Evolutionary conservation across 2,329 filamentous ascomycete genomes (phyloP), one percentile per base, ranked within the genome.

Genomic region (Colletotrichum tropicale): DNA sequence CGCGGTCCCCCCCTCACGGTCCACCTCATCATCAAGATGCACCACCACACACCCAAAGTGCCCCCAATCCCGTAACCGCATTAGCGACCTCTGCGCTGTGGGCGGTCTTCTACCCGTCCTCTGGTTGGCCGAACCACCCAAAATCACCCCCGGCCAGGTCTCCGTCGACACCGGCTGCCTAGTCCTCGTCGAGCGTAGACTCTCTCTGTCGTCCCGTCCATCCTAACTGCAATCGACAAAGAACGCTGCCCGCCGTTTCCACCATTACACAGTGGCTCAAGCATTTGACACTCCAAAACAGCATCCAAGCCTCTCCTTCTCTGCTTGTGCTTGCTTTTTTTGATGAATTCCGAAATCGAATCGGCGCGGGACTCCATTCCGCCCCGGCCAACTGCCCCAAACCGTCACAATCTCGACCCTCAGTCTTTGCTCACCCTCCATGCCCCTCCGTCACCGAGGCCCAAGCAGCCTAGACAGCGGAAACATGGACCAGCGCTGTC

Each of bases 61-160:
- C 52, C 62, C 36, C 32, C 70, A 43, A 72, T 64, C 67, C 60
- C 69, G 34, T 43, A 74, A 66, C 16, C 21, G 71, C 60, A 36
- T 74, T 74, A 71, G 71, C 67, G 43, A 71, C 48, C 28, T 56
- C 38, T 55, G 60, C 24, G 36, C 68, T 55, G 48, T 68, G 55
- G 48, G 67, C 68, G 68, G 72, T 16, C 68, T 71, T 71, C 52
- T 66, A 26, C 32, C 72, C 72, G 68, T 18, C 18, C 8, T 38
- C 24, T 75, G 72, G 72, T 75, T 75, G 72, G 68, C 24, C 61
- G 28, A 71, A 75, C 58, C 21, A 28, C 55, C 65, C n/a, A 69
- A 30, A 32, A 60, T 36, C 26, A 38, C 26, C 70, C 65, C 65
- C 61, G 26, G 60, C 71, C 56, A 30, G 18, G 34, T 34, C 32